phyloP scores from a whole-genome alignment of 768 basidiomycete species.

The Tulasnella calospora region DNA sequence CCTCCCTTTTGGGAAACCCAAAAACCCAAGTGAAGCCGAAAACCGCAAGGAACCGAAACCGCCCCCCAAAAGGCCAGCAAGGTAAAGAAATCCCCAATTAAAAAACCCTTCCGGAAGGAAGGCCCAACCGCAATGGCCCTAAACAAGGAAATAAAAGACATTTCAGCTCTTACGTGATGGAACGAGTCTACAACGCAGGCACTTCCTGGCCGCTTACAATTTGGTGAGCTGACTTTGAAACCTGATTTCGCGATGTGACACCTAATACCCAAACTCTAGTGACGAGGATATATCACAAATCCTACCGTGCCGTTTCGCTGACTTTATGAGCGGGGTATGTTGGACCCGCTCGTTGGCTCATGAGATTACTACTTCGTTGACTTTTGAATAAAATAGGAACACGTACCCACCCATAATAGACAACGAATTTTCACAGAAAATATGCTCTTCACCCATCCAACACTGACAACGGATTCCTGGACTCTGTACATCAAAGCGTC shows the following conservation, averaged over 20 bases:
- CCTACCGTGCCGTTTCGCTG: slow-evolving; percentile 7
- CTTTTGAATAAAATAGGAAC: not conserved
- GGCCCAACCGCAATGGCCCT: not conserved
- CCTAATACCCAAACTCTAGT: not conserved
- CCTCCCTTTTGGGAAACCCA: not conserved
- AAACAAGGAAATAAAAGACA: not conserved
- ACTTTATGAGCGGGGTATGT: slow-evolving; percentile 11
- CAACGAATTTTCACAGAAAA: slow-evolving; percentile 10
- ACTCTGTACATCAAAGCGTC: slow-evolving; percentile 27
- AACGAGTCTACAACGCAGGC: slow-evolving; percentile 7
- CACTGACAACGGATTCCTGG: slow-evolving; percentile 23
- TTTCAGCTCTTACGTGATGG: not conserved
- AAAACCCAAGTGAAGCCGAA: not conserved
- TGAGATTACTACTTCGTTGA: not conserved
- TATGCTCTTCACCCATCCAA: slow-evolving; percentile 23
- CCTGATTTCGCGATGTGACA: not conserved
- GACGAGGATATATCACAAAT: slow-evolving; percentile 23
- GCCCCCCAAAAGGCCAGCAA: too few species aligned
- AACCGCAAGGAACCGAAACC: not conserved
- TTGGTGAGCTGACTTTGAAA: not conserved
- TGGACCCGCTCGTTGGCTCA: not conserved
- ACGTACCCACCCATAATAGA: slow-evolving; percentile 18
- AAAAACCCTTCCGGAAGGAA: slow-evolving; percentile 18
- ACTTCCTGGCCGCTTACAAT: slow-evolving; percentile 13
- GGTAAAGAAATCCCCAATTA: not conserved